A percentile compares a stretch with the other conserved stretches of the same genome.
These are phyloP conservation scores for Pseudophaeomoniella oleicola DNA, from an alignment of 2,329 filamentous ascomycete species.

Conservation along the genomic window DNA sequence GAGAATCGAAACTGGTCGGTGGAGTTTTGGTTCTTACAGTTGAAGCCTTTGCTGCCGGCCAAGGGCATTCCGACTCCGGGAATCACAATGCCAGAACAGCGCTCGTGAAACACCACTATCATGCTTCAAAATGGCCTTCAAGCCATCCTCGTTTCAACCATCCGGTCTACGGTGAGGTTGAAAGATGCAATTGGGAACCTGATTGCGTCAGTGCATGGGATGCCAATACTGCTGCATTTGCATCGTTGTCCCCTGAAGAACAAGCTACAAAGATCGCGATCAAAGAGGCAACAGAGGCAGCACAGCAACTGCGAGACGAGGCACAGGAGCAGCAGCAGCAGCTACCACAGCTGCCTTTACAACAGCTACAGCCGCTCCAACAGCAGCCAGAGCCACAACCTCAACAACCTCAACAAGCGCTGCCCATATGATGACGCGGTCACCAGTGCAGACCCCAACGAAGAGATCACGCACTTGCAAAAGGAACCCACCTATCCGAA, in stretches of 20 bases:
- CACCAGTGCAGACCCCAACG: too few relatives aligned
- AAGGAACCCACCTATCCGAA: too few relatives aligned
- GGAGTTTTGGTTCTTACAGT: constrained; percentile 54
- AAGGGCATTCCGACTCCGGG: constrained; percentile 58
- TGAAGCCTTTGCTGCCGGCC: constrained; percentile 57
- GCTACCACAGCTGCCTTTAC: not conserved
- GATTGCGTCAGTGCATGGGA: constrained; percentile 55
- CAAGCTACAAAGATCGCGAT: constrained; percentile 35
- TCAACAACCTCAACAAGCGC: too few relatives aligned
- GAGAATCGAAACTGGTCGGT: constrained; percentile 50
- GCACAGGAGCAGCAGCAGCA: not conserved
- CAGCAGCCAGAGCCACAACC: too few relatives aligned
- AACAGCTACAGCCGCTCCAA: too few relatives aligned
- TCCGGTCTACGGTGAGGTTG: constrained; percentile 55
- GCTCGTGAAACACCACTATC: constrained; percentile 60
- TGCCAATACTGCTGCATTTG: constrained; percentile 45
- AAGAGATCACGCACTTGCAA: too few relatives aligned
- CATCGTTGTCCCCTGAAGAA: constrained; percentile 43
- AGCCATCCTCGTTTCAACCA: constrained; percentile 52
- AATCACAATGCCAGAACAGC: constrained; percentile 53
- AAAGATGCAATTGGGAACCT: constrained; percentile 54
- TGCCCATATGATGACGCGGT: too few relatives aligned
- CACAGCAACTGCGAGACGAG: not conserved
- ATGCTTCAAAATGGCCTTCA: constrained; percentile 58
- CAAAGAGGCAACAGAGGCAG: constrained; percentile 14